Base-by-base conservation (phyloP, 2,329 filamentous ascomycete species). In the Ophiostoma ulmi region DNA sequence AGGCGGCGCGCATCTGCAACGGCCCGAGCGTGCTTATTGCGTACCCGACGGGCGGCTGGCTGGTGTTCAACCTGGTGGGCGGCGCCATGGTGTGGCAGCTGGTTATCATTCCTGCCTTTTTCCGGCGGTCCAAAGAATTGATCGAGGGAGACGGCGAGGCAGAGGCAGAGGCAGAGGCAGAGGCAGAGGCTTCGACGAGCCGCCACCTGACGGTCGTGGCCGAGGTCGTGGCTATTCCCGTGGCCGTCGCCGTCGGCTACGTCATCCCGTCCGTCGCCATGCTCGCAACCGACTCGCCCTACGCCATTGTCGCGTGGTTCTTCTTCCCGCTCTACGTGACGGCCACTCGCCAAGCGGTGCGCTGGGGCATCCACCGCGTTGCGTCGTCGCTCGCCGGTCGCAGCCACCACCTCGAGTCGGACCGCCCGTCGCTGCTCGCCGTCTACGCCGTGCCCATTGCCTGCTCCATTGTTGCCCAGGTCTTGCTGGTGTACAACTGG, bases 171-270 rank as follows among this genome's bases (percentile, higher is more conserved):
- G 41, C 58, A 11, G 20, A 66, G 14, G 17, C 35, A 1, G 66
- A 71, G 26, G 71, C 44, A 20, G 44, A 52, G 14, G 73, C 72
- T 26, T 72, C 76, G 5, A 70, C 76, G 48, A 73, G 76, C 72
- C 79, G 83, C 10, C 80, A 82, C 71, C 77, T 86, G 14, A 61
- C 70, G 13, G 78, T 79, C 7, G 78, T 77, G 31, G 79, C 85
- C 2, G 88, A 90, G 76, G 84, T 85, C 72, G 81, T 88, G 71
- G 87, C 87, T 36, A 85, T 87, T 26, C 84, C 85, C 8, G 74
- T 81, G 36, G 82, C 81, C 35, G 81, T 86, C 0, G 79, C 80
- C 0, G 66, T 84, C 11, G 84, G 84, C 44, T 86, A 80, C 73
- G 78, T 83, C 63, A 72, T 83, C 1, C 84, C 84, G 0, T 82